Conservation (phyloP, 163 green algal species). For the Volvox carteri region DNA sequence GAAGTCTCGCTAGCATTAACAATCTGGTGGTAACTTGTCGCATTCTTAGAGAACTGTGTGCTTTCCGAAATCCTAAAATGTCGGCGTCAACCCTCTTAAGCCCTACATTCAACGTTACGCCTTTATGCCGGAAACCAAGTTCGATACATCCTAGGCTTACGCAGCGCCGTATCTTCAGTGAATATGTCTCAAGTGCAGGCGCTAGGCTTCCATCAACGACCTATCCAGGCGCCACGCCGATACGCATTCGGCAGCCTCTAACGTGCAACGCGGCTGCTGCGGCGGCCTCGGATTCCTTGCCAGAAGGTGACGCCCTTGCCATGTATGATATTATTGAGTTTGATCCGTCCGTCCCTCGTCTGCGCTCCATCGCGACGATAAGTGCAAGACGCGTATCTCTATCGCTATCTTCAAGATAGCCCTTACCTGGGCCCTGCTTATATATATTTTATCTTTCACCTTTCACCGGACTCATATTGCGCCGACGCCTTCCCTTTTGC, state of each 20-base stretch:
- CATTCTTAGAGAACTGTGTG: too few species aligned
- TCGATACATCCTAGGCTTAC: neutral
- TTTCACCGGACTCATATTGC: too few species aligned
- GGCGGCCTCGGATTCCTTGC: neutral
- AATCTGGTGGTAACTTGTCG: too few species aligned
- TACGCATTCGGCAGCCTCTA: neutral
- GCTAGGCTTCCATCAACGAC: neutral
- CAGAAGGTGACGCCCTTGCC: conserved; percentile 30
- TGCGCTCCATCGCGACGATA: neutral
- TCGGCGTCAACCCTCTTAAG: neutral
- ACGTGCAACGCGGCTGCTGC: neutral
- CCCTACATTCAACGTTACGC: neutral
- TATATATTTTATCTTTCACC: too few species aligned
- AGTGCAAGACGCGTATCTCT: too few species aligned
- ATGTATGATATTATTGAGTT: too few species aligned
- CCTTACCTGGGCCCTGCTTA: too few species aligned
- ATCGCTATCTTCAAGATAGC: too few species aligned
- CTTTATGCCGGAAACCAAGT: neutral
- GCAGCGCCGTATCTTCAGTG: neutral
- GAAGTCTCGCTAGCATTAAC: too few species aligned
- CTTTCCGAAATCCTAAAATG: too few species aligned
- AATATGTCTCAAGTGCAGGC: neutral
- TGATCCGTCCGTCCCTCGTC: too few species aligned
- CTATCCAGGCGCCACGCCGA: neutral
- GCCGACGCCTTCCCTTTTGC: too few species aligned